Evolutionary conservation across 768 basidiomycete species (phyloP).

Genomic region (Russula emetica): DNA sequence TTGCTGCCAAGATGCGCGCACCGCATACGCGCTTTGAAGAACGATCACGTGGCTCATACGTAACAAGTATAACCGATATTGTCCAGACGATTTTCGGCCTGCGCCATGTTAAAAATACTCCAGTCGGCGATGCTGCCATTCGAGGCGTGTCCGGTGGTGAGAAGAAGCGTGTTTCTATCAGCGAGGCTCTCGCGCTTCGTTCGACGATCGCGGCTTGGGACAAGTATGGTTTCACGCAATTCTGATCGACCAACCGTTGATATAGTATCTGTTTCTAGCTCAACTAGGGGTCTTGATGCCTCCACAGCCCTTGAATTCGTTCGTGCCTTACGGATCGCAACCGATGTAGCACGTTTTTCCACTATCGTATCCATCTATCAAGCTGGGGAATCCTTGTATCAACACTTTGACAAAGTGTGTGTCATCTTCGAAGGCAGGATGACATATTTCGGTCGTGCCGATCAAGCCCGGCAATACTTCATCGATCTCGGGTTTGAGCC

Average conservation of each 20-base stretch:
- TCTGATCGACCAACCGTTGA: not conserved
- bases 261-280: constrained; percentile 33
- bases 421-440: constrained; percentile 70
- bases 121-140: constrained; percentile 72
- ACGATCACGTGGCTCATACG: constrained; percentile 42
- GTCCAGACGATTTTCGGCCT: constrained; percentile 71
- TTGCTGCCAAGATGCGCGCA: constrained; percentile 63
- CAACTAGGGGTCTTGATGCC: constrained; percentile 48
- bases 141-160: constrained; percentile 74
- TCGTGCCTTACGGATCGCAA: constrained; percentile 52
- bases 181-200: constrained; percentile 61
- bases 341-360: constrained; percentile 43
- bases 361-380: constrained; percentile 85
- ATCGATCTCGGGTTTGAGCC: constrained; percentile 60
- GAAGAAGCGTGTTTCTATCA: constrained; percentile 76
- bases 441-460: constrained; percentile 69
- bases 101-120: constrained; percentile 63
- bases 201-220: constrained; percentile 70
- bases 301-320: constrained; percentile 59
- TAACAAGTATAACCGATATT: constrained; percentile 46
- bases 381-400: constrained; percentile 63
- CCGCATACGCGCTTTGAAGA: constrained; percentile 51
- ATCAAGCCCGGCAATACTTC: constrained; percentile 66
- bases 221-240: constrained; percentile 43
- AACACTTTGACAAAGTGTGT: constrained; percentile 75